Evolutionary conservation across 2,329 filamentous ascomycete genomes (phyloP).

Genomic region (Diaporthe australafricana): DNA sequence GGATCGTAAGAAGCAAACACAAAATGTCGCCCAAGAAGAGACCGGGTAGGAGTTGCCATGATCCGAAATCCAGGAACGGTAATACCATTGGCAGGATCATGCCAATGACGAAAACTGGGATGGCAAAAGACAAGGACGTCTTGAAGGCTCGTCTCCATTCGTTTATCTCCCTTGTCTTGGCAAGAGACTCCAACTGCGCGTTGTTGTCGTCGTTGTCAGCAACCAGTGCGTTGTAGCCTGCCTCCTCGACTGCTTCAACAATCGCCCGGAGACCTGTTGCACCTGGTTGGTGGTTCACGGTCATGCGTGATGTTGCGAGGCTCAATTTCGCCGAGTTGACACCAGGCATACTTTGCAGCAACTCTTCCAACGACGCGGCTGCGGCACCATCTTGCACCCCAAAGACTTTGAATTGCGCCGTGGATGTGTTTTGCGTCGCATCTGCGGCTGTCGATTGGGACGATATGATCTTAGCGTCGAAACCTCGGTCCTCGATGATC

Average conservation of each 20-base stretch:
- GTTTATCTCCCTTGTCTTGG: constrained; percentile 95
- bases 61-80: constrained; percentile 81
- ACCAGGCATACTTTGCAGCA: constrained; percentile 74
- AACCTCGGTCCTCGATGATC: constrained; percentile 89
- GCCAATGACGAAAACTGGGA: constrained; percentile 91
- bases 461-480: constrained; percentile 86
- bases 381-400: constrained; percentile 78
- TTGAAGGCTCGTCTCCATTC: constrained; percentile 90
- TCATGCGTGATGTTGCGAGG: constrained; percentile 78
- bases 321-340: constrained; percentile 80
- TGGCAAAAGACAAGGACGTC: constrained; percentile 81
- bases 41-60: constrained; percentile 73
- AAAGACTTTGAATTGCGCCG: constrained; percentile 85
- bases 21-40: constrained; percentile 90
- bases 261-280: constrained; percentile 83
- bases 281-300: constrained; percentile 77
- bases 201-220: constrained; percentile 96
- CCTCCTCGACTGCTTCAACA: constrained; percentile 84
- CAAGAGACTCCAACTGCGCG: constrained; percentile 92
- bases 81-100: constrained; percentile 94
- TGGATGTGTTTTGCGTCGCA: constrained; percentile 66
- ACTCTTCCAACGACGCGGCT: constrained; percentile 78
- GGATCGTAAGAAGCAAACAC: constrained; percentile 86
- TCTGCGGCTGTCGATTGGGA: constrained; percentile 72
- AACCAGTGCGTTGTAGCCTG: constrained; percentile 88